phyloP scores from a whole-genome alignment of 1,284 basidiomycete genomes.

The Trichosporon sp. region DNA sequence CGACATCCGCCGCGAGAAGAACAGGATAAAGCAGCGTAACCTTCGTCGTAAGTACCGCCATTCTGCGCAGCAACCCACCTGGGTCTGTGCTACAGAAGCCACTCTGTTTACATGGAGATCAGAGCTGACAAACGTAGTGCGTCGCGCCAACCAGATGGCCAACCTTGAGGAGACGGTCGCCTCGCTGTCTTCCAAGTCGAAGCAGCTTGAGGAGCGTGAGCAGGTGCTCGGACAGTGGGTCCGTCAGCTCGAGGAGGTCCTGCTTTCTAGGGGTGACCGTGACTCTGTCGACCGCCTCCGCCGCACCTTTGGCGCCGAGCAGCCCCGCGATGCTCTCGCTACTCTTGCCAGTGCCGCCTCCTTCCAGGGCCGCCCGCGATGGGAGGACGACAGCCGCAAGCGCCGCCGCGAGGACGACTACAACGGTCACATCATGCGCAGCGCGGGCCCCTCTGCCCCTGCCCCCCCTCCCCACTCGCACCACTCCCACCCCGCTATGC shows the following conservation, averaged over 20 bases:
- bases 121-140: conserved; percentile 23
- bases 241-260: conserved; percentile 33
- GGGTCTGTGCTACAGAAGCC: background rate
- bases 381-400: conserved; percentile 15
- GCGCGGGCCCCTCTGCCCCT: background rate
- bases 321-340: conserved; percentile 16
- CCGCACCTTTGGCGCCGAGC: conserved; percentile 23
- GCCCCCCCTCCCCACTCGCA: background rate
- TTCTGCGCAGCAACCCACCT: background rate
- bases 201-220: conserved; percentile 24
- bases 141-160: conserved; percentile 41
- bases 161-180: conserved; percentile 32
- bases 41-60: conserved; percentile 30
- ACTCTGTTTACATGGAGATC: background rate
- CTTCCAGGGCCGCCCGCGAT: conserved; percentile 7
- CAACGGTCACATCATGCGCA: conserved; percentile 4
- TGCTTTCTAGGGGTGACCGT: conserved; percentile 31
- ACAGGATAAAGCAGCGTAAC: conserved; percentile 40
- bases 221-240: conserved; percentile 28
- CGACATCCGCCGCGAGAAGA: conserved; percentile 36
- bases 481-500: conserved; percentile 6
- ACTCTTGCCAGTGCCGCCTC: conserved; percentile 22
- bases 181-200: conserved; percentile 18
- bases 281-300: conserved; percentile 31
- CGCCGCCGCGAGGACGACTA: conserved; percentile 16